phyloP scores from a whole-genome alignment of 345 rosid genomes.

The Jatropha curcas region DNA sequence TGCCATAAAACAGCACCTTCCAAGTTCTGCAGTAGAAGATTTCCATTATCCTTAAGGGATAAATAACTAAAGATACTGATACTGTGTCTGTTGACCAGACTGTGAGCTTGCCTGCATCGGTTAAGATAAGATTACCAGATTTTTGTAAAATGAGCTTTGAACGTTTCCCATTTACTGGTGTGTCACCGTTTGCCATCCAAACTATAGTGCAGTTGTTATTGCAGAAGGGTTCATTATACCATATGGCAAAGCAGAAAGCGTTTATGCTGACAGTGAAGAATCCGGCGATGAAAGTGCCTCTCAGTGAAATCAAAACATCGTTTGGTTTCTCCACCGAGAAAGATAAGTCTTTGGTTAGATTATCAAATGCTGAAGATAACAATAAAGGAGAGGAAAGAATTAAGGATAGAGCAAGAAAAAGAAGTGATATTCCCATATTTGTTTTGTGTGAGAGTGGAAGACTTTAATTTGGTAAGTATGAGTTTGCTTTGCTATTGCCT shows the following conservation, averaged over 20 bases:
- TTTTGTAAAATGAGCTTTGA: background rate
- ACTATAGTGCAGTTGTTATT: slow-evolving; percentile 1
- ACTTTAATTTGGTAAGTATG: too few species aligned
- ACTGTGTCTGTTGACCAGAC: slow-evolving; percentile 11
- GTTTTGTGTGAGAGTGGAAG: background rate
- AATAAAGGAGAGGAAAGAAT: background rate
- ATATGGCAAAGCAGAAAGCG: slow-evolving; percentile 30
- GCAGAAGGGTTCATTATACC: slow-evolving; percentile 15
- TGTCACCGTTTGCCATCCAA: slow-evolving; percentile 25
- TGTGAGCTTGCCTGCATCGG: slow-evolving; percentile 3
- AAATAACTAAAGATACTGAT: slow-evolving; percentile 3
- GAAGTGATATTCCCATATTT: background rate
- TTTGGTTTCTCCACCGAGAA: slow-evolving; percentile 12
- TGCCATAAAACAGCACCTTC: slow-evolving; percentile 5
- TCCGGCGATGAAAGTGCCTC: slow-evolving; percentile 21
- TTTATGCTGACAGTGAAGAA: slow-evolving; percentile 23
- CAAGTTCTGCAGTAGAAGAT: slow-evolving; percentile 17
- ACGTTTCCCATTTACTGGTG: slow-evolving; percentile 15
- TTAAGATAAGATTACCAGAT: slow-evolving; percentile 17
- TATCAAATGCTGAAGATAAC: background rate
- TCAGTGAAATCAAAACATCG: slow-evolving; percentile 18
- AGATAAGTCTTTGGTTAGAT: background rate
- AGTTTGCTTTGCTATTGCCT: too few species aligned
- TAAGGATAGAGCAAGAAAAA: background rate
- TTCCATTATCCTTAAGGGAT: slow-evolving; percentile 17